These are phyloP conservation scores for Erysimum cheiranthoides DNA, from an alignment of 345 rosid species.

Conservation along the genomic window DNA sequence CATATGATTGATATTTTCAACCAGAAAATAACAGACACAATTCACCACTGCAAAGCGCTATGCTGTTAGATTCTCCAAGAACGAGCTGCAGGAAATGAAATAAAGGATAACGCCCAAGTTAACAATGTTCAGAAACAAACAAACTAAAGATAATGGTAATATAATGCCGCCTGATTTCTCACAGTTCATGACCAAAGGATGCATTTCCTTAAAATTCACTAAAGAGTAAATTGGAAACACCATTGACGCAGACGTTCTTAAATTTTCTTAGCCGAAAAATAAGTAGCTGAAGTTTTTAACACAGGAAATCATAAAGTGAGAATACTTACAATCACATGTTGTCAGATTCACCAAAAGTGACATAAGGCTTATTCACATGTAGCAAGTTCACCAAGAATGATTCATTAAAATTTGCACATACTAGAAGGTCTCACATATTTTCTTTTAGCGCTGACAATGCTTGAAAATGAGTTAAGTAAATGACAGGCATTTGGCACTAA, in stretches of 20 bases:
- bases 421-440: neutral
- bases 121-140: slow-evolving; percentile 9
- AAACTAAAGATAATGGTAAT: neutral
- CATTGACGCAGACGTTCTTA: neutral
- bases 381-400: neutral
- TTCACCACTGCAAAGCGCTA: neutral
- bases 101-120: neutral
- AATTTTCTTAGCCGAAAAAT: neutral
- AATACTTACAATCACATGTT: neutral
- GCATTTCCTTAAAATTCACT: neutral
- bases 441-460: neutral
- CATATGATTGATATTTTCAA: slow-evolving; percentile 22
- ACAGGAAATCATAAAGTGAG: neutral
- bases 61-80: slow-evolving; percentile 3
- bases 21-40: slow-evolving; percentile 1
- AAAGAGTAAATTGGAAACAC: slow-evolving; percentile 2
- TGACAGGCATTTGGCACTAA: neutral
- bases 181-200: slow-evolving; percentile 16
- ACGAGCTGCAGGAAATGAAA: slow-evolving; percentile 7
- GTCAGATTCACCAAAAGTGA: neutral
- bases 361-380: neutral
- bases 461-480: neutral
- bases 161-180: neutral
- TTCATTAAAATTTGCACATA: neutral
- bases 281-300: neutral